These are phyloP conservation scores for Eryngium alpinum DNA, from an alignment of 140 eudicot species.

Conservation along the genomic window DNA sequence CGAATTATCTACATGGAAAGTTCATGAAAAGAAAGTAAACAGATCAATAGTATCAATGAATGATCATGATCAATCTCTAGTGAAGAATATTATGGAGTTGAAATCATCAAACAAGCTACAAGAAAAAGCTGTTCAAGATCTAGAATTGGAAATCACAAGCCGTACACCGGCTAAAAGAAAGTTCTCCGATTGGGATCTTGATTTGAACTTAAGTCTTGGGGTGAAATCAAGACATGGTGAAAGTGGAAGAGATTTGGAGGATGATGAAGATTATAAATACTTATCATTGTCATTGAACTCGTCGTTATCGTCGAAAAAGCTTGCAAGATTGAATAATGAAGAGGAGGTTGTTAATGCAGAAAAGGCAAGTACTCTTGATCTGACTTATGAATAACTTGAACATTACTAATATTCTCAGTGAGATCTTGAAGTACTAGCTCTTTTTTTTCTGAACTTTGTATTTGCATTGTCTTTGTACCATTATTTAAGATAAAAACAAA, in stretches of 20 bases:
- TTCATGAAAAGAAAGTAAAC: conserved; percentile 18
- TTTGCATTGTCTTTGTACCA: conserved; percentile 37
- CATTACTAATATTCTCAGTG: conserved; percentile 68
- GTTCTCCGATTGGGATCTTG: conserved; percentile 36
- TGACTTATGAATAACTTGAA: conserved; percentile 89
- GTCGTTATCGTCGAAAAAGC: conserved; percentile 29
- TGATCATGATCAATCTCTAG: background rate
- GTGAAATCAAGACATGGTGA: conserved; percentile 23
- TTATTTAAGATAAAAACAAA: conserved; percentile 28
- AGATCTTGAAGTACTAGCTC: conserved; percentile 94
- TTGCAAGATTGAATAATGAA: conserved; percentile 30
- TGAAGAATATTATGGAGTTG: conserved; percentile 19
- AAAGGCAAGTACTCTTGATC: conserved; percentile 94
- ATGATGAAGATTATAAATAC: conserved; percentile 13
- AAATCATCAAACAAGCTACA: conserved; percentile 16
- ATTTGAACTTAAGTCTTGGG: conserved; percentile 57
- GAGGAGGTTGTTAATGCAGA: conserved; percentile 24
- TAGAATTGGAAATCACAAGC: conserved; percentile 27
- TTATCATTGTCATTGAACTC: conserved; percentile 48
- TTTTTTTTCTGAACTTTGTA: conserved; percentile 24
- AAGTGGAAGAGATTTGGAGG: conserved; percentile 18
- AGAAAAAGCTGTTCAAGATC: background rate
- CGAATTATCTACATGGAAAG: conserved; percentile 21
- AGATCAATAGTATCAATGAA: conserved; percentile 10
- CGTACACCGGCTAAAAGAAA: conserved; percentile 38